Base-by-base conservation (phyloP, 441 rosid species). In the Theobroma grandiflorum region DNA sequence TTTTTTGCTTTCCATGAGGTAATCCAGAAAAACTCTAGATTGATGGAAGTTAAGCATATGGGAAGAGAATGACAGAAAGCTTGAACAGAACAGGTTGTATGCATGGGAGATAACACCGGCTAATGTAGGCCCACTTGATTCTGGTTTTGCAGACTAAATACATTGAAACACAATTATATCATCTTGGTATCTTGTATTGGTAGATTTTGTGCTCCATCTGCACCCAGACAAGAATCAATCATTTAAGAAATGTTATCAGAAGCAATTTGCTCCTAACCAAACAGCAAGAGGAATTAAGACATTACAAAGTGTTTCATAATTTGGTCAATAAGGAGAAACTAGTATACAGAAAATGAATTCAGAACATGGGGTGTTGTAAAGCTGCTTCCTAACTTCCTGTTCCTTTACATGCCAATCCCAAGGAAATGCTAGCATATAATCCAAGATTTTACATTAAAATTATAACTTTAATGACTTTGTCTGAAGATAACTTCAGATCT, bases 1-100 rank as follows among this genome's bases (percentile, higher is more conserved):
- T 2, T 35, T 61, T 57, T 57, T 38, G 8, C 10, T 14, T 75
- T 22, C 74, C 53, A 42, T 59, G 22, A 58, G 18, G 38, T 45
- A 61, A 57, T 55, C 47, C 12, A 58, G 50, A 22, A n/a, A 57
- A 67, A 3, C 8, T 73, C 50, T 38, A 55, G 47, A 55, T 72
- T 37, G 15, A 37, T 72, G 26, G 57, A 37, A 26, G 31, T 26
- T 26, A 26, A 77, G 37, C 12, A 22, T 26, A 26, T 8, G 52
- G 18, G 43, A 47, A 33, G 31, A 37, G 61, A 69, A 43, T 42
- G 70, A 11, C 9, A 33, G 69, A 40, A 45, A 66, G 31, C 8
- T 52, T 65, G 62, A 67, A 58, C 77, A 81, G 53, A 77, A 82
- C 81, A 82, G 85, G 80, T 53, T 77, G 87, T 63, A 50, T 43